Conservation (phyloP, 106 monocot species). For the Dendrobium nobile region DNA sequence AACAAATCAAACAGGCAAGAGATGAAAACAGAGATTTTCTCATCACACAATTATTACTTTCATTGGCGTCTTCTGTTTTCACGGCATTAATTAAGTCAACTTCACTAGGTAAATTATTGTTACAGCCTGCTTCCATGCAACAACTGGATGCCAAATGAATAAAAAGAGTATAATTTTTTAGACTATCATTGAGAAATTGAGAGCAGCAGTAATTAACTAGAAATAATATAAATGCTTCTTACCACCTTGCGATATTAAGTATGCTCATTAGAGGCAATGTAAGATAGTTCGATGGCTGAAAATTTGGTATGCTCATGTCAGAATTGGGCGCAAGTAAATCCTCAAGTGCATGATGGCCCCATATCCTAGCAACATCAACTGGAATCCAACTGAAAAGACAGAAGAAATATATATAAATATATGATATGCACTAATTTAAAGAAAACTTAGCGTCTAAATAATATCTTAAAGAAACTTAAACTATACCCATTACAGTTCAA, state of each 20-base stretch:
- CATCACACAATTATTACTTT: no score
- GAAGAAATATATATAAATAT: background rate
- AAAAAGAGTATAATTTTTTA: background rate
- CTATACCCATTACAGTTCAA: constrained; percentile 93
- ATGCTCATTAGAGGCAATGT: constrained; percentile 87
- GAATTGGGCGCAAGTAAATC: constrained; percentile 64
- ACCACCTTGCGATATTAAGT: constrained; percentile 89
- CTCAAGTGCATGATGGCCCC: constrained; percentile 67
- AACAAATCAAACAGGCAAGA: no score
- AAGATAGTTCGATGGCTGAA: constrained; percentile 68
- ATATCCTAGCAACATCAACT: constrained; percentile 82
- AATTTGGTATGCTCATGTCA: constrained; percentile 38
- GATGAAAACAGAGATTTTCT: no score
- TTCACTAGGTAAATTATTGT: background rate
- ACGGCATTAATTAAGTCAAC: no score
- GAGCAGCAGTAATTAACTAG: background rate
- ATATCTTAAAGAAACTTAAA: constrained; percentile 2
- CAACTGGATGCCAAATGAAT: background rate
- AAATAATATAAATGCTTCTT: background rate
- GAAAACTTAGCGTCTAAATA: background rate
- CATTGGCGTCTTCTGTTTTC: no score
- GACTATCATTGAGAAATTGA: background rate
- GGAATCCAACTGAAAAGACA: constrained; percentile 82
- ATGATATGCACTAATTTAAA: background rate
- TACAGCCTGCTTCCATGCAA: background rate